These are phyloP conservation scores for Ulota crispa DNA, from an alignment of 225 moss, liverwort and hornwort species.

Conservation along the genomic window DNA sequence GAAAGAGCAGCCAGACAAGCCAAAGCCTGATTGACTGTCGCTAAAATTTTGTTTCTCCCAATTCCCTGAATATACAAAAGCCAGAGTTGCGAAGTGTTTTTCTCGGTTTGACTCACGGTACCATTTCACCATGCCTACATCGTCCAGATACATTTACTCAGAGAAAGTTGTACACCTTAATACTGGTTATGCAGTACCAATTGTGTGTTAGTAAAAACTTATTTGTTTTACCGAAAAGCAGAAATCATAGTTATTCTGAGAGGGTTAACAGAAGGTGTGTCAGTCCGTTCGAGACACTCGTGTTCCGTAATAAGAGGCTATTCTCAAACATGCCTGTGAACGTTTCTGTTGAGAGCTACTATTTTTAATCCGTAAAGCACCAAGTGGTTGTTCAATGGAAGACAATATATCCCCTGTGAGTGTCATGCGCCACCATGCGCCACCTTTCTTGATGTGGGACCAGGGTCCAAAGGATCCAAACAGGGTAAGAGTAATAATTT, in stretches of 20 bases:
- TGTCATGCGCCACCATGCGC: no score
- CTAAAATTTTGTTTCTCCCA: neutral
- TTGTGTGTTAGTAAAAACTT: neutral
- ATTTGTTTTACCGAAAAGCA: neutral
- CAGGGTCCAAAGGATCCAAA: no score
- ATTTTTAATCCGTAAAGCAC: no score
- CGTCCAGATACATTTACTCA: neutral
- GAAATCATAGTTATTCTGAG: neutral
- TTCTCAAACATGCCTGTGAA: neutral
- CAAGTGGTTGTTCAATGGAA: no score
- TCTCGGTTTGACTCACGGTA: neutral
- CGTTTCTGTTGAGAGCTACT: neutral
- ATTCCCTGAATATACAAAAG: neutral
- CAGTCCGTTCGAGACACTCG: neutral
- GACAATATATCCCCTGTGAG: no score
- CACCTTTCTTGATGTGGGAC: no score
- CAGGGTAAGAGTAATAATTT: no score
- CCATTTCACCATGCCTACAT: neutral
- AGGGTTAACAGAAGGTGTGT: neutral
- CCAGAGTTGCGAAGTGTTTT: neutral
- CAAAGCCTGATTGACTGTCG: neutral
- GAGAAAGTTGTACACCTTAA: neutral
- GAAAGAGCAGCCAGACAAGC: neutral
- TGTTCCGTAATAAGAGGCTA: neutral
- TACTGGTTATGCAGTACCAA: neutral